phyloP scores from a whole-genome alignment of 2,329 filamentous ascomycete species.

The Elsinoe australis region DNA sequence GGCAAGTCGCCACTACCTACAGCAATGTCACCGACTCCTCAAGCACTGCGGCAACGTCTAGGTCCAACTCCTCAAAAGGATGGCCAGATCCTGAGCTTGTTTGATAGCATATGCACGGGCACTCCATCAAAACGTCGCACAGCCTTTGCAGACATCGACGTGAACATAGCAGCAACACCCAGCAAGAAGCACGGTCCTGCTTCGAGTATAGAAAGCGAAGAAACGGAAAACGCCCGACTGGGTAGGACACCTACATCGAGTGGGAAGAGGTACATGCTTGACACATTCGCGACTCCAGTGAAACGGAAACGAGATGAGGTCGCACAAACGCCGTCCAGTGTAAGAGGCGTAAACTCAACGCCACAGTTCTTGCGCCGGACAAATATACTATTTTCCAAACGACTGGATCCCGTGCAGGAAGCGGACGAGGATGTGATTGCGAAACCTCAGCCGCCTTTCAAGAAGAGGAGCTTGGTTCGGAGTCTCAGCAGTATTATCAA shows the following conservation, averaged over 20 bases:
- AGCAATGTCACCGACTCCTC: constrained; percentile 23
- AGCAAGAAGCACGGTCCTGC: constrained; percentile 29
- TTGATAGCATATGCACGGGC: constrained; percentile 58
- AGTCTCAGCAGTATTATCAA: constrained; percentile 69
- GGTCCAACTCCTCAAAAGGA: constrained; percentile 75
- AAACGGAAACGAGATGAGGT: constrained; percentile 39
- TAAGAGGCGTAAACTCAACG: constrained; percentile 44
- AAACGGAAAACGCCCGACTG: constrained; percentile 14
- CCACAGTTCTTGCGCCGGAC: constrained; percentile 60
- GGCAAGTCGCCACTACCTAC: constrained; percentile 13
- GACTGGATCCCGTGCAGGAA: constrained; percentile 49
- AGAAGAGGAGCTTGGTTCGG: constrained; percentile 47
- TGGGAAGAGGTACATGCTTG: constrained; percentile 54
- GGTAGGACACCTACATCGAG: constrained; percentile 45
- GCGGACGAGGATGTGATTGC: constrained; percentile 43
- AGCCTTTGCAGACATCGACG: constrained; percentile 27
- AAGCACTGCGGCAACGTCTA: constrained; percentile 36
- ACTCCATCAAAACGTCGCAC: constrained; percentile 34
- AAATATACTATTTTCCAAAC: constrained; percentile 29
- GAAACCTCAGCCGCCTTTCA: constrained; percentile 33
- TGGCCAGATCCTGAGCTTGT: constrained; percentile 67
- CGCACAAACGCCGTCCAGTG: constrained; percentile 41
- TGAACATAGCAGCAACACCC: constrained; percentile 34
- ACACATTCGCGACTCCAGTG: constrained; percentile 59
- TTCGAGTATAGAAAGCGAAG: not conserved